A percentile compares a stretch with the other conserved stretches of the same genome.
phyloP scores from a whole-genome alignment of 2,329 filamentous ascomycete genomes.

The Neofusicoccum cordaticola region DNA sequence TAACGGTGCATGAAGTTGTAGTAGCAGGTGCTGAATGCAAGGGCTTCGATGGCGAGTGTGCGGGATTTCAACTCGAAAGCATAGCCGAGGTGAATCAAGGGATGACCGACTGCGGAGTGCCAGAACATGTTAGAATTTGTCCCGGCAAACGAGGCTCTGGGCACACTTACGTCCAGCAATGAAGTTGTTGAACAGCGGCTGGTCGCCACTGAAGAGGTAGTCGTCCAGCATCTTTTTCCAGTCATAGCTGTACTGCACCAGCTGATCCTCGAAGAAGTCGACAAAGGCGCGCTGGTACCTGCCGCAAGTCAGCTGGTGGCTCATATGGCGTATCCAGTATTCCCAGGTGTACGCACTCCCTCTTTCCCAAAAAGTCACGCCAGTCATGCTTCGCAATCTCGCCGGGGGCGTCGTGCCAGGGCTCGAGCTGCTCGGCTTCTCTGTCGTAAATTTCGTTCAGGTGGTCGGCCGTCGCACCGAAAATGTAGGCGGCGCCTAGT shows the following conservation, averaged over 20 bases:
- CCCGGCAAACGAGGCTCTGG: background rate
- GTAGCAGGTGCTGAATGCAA: conserved; percentile 64
- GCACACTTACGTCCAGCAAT: conserved; percentile 68
- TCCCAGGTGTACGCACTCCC: conserved; percentile 47
- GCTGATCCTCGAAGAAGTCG: conserved; percentile 92
- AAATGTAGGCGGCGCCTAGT: conserved; percentile 78
- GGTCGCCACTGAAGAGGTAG: conserved; percentile 70
- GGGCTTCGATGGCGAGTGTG: conserved; percentile 84
- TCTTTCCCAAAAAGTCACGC: conserved; percentile 77
- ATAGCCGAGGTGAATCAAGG: conserved; percentile 93
- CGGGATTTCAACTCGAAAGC: conserved; percentile 84
- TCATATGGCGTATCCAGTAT: background rate
- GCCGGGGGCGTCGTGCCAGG: conserved; percentile 79
- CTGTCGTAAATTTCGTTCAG: conserved; percentile 78
- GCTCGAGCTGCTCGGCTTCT: conserved; percentile 68
- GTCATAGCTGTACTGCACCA: conserved; percentile 74
- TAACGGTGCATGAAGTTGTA: conserved; percentile 59
- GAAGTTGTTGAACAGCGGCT: conserved; percentile 77
- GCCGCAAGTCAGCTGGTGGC: conserved; percentile 14
- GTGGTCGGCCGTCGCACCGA: conserved; percentile 72
- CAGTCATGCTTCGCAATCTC: conserved; percentile 84
- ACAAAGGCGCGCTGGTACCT: conserved; percentile 86
- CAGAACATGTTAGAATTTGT: background rate
- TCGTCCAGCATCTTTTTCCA: conserved; percentile 76
- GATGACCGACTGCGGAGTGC: conserved; percentile 67